A percentile compares a stretch with the other conserved stretches of the same genome.
phyloP scores from a whole-genome alignment of 495 filamentous ascomycete genomes.

The Cenococcum geophilum region DNA sequence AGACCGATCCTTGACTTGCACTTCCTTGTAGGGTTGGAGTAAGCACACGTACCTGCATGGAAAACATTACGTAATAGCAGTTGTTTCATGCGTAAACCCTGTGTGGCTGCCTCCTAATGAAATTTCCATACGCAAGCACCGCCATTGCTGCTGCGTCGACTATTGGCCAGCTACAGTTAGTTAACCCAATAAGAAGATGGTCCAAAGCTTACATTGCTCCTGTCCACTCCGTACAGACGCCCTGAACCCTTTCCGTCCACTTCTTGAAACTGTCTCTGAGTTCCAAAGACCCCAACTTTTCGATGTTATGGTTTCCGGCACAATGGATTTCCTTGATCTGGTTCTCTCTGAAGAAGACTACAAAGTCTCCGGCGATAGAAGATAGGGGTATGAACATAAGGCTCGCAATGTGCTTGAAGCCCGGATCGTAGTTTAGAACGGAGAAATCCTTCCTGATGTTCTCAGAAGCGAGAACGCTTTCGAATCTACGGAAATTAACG shows the following conservation, averaged over 20 bases:
- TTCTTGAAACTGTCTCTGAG: conserved; percentile 18
- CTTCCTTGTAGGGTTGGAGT: neutral
- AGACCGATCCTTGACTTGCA: neutral
- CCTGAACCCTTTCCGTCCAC: conserved; percentile 15
- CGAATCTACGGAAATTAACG: conserved; percentile 14
- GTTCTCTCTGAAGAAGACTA: conserved; percentile 9
- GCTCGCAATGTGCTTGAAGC: conserved; percentile 15
- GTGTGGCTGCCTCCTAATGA: conserved; percentile 10
- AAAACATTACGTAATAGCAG: conserved; percentile 15
- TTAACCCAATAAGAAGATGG: neutral
- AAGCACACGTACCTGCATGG: conserved; percentile 11
- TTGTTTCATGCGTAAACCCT: conserved; percentile 14
- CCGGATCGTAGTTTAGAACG: conserved; percentile 11
- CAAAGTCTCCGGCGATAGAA: conserved; percentile 10
- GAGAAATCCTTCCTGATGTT: conserved; percentile 16
- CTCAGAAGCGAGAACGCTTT: neutral
- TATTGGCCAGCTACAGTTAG: neutral
- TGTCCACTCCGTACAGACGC: conserved; percentile 11
- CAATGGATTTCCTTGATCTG: conserved; percentile 15
- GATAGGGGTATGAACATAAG: conserved; percentile 18
- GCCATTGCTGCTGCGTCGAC: conserved; percentile 20
- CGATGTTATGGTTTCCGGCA: conserved; percentile 13
- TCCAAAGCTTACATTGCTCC: conserved; percentile 13
- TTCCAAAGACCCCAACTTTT: conserved; percentile 4
- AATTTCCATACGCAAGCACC: conserved; percentile 19